Conservation (phyloP, 1,284 basidiomycete species). For the Coniophora puteana region DNA sequence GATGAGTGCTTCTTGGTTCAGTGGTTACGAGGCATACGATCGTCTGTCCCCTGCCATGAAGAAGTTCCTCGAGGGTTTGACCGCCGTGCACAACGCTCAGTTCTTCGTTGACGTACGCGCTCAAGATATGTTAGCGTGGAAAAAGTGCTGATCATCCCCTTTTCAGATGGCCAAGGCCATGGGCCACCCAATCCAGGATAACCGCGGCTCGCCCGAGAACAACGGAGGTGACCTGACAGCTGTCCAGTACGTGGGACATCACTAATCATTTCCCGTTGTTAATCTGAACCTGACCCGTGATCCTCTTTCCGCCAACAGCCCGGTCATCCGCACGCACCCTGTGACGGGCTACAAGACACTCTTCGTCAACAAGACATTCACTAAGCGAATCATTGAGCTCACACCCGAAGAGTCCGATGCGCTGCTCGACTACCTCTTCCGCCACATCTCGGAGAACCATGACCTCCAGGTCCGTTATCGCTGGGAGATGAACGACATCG, state of each 20-base stretch:
- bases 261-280: neutral
- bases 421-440: constrained; percentile 56
- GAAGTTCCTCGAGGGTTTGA: constrained; percentile 59
- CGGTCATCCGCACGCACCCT: constrained; percentile 56
- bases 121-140: no score
- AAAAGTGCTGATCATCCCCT: no score
- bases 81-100: constrained; percentile 64
- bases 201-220: constrained; percentile 57
- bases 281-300: constrained; percentile 56
- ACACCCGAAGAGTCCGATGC: constrained; percentile 66
- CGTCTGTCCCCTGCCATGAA: constrained; percentile 68
- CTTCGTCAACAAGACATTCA: constrained; percentile 63
- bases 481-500: constrained; percentile 43
- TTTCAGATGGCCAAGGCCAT: constrained; percentile 5
- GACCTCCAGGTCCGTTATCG: constrained; percentile 44
- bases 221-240: constrained; percentile 52
- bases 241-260: constrained; percentile 46
- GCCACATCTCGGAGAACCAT: constrained; percentile 45
- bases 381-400: constrained; percentile 61
- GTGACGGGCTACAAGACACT: constrained; percentile 66
- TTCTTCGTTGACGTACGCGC: no score
- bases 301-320: constrained; percentile 18
- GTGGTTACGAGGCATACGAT: constrained; percentile 63
- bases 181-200: constrained; percentile 31
- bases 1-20: constrained; percentile 56